Evolutionary conservation across 2,329 filamentous ascomycete genomes (phyloP).

Genomic region (Penicillium fuscoglaucum): DNA sequence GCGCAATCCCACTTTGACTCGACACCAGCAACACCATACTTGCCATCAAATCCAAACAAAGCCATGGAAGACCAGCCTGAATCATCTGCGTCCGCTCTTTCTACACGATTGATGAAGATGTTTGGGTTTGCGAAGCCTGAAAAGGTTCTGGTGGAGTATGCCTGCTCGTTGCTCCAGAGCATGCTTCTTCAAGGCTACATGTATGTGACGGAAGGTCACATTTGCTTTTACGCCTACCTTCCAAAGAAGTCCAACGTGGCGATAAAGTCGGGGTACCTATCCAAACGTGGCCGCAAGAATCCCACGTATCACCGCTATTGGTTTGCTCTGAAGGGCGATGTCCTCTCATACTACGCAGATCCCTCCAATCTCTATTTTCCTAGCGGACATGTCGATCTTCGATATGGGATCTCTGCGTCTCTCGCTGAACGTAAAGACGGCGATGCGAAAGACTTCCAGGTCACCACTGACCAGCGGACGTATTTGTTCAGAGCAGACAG

Average conservation of each 20-base stretch:
- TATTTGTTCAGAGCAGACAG: slow-evolving; percentile 92
- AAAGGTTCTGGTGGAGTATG: slow-evolving; percentile 85
- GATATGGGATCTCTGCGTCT: slow-evolving; percentile 85
- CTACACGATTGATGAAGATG: slow-evolving; percentile 74
- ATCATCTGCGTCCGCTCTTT: slow-evolving; percentile 58
- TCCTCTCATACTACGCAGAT: slow-evolving; percentile 84
- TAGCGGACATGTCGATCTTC: slow-evolving; percentile 84
- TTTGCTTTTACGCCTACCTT: slow-evolving; percentile 97
- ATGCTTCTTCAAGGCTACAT: slow-evolving; percentile 91
- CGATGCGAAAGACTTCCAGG: slow-evolving; percentile 73
- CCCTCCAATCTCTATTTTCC: slow-evolving; percentile 88
- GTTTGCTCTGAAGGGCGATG: slow-evolving; percentile 90
- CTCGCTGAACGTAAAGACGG: slow-evolving; percentile 65
- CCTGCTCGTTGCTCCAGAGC: slow-evolving; percentile 89
- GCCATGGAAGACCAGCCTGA: slow-evolving; percentile 55
- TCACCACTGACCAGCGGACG: slow-evolving; percentile 77
- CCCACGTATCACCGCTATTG: slow-evolving; percentile 87
- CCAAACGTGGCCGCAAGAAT: slow-evolving; percentile 84
- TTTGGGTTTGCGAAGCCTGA: slow-evolving; percentile 81
- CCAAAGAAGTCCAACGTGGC: slow-evolving; percentile 81
- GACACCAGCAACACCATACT: slow-evolving; percentile 19
- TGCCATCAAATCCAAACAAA: slow-evolving; percentile 29
- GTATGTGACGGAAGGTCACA: slow-evolving; percentile 89
- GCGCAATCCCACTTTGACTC: slow-evolving; percentile 62
- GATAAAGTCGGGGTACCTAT: slow-evolving; percentile 83